phyloP scores from a whole-genome alignment of 1,284 basidiomycete species.

The Tilletia indica region DNA sequence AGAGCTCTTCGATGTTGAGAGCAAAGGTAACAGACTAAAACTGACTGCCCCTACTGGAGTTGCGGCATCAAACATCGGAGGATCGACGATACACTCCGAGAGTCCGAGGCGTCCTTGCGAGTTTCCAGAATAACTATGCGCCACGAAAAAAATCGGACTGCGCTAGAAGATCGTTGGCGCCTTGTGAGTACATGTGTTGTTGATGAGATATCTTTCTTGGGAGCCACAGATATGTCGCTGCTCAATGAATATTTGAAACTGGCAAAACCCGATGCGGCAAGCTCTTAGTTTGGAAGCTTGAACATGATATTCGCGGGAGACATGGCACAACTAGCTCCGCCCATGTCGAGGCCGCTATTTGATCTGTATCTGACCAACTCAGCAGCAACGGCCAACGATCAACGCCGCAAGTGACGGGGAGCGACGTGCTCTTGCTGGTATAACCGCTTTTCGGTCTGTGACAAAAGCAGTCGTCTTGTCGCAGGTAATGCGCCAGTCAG shows the following conservation, averaged over 20 bases:
- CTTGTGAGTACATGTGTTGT: neutral
- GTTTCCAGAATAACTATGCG: neutral
- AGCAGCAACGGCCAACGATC: neutral
- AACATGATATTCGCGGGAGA: slow-evolving; percentile 3
- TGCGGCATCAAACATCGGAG: neutral
- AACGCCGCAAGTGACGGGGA: neutral
- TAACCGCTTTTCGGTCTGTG: neutral
- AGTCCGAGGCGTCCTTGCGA: neutral
- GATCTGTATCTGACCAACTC: neutral
- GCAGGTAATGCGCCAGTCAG: neutral
- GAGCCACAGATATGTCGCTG: neutral
- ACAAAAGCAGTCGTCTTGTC: neutral
- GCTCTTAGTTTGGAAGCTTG: neutral
- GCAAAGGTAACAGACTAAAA: neutral
- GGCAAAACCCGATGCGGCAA: neutral
- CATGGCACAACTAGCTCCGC: neutral
- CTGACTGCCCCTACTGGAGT: neutral
- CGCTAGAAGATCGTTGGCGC: neutral
- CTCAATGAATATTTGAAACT: neutral
- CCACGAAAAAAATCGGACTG: neutral
- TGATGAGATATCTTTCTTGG: neutral
- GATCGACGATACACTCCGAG: neutral
- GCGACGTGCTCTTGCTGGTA: neutral
- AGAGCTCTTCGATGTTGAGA: neutral
- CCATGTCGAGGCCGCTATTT: neutral